Evolutionary conservation across 2,329 filamentous ascomycete species (phyloP), one percentile per base, ranked within the genome.

Genomic region (Fusarium sp.): DNA sequence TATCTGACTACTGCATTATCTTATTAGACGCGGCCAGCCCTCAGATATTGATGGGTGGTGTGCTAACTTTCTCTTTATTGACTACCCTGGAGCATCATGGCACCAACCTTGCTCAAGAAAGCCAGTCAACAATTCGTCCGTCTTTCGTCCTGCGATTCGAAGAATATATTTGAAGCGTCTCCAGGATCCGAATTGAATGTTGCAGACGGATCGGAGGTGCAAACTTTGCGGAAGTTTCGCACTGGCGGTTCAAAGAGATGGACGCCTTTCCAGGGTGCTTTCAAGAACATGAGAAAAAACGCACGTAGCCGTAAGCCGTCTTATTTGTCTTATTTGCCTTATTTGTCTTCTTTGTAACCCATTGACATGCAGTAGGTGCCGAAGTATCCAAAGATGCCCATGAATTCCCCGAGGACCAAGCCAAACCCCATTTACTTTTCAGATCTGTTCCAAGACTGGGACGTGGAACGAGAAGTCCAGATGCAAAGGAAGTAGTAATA

Each of bases 261-360:
- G 79, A 79, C 78, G 11, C 81, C 82, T 39, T 78, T 83, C 29
- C 77, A 79, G 7, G 76, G 76, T 19, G 81, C 78, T 25, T 77
- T 82, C 58, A 80, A 72, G 45, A 80, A 76, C 4, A 78, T 83
- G 29, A 76, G 78, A 25, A 77, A 75, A 57, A 78, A 69, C n/a
- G 77, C 78, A 33, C 75, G 72, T 12, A 76, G 73, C 46, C 75
- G 76, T 76, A 63, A 59, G 78, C 67, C 4, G 21, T 4, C 16
- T 7, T 11, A 37, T 21, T 9, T 21, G 21, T 21, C 16, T 42
- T 9, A 4, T 31, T 8, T 9, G 15, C n/a, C 16, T 7, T 11
- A 37, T 21, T 9, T 21, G 21, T 21, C 16, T 42, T 9, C 4
- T 31, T 8, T 9, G 15, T 37, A 38, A 31, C n/a, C 31, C 16